Conservation (phyloP, 768 basidiomycete species). For the Cystobasidium onofrii region DNA sequence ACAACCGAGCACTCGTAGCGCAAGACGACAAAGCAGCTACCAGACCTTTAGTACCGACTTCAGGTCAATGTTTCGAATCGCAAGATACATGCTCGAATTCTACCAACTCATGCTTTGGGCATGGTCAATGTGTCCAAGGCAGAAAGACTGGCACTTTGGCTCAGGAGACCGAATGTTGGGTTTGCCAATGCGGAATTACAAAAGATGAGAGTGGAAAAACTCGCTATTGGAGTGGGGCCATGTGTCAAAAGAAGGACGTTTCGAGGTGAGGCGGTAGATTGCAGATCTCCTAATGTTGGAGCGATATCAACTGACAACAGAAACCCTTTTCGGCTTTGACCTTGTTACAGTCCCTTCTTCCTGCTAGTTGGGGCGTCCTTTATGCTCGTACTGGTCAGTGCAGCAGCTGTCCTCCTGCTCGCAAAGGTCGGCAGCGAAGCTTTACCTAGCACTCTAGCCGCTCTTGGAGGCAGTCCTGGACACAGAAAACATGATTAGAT, state of each 20-base stretch:
- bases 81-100: slow-evolving; percentile 1
- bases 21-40: background rate
- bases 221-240: slow-evolving; percentile 14
- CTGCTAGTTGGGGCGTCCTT: slow-evolving; percentile 9
- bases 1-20: background rate
- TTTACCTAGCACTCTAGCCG: slow-evolving; percentile 13
- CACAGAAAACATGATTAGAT: slow-evolving; percentile 24
- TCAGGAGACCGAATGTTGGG: background rate
- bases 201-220: background rate
- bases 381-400: slow-evolving; percentile 3
- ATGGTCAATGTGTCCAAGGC: slow-evolving; percentile 19
- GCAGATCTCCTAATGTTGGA: too few species aligned
- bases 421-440: slow-evolving; percentile 11
- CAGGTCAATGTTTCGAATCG: slow-evolving; percentile 17
- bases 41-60: slow-evolving; percentile 8
- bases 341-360: slow-evolving; percentile 23
- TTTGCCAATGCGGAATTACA: slow-evolving; percentile 17
- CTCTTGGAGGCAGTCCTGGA: slow-evolving; percentile 9
- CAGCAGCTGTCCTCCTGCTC: background rate
- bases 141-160: background rate
- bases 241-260: slow-evolving; percentile 27
- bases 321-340: too few species aligned
- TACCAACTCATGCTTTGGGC: slow-evolving; percentile 20
- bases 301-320: background rate
- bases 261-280: background rate